Percentiles rank a stretch among this genome's conserved stretches.
These are phyloP conservation scores for Nitzschia sp. DNA, from an alignment of 108 stramenopile genomes.

Conservation along the genomic window DNA sequence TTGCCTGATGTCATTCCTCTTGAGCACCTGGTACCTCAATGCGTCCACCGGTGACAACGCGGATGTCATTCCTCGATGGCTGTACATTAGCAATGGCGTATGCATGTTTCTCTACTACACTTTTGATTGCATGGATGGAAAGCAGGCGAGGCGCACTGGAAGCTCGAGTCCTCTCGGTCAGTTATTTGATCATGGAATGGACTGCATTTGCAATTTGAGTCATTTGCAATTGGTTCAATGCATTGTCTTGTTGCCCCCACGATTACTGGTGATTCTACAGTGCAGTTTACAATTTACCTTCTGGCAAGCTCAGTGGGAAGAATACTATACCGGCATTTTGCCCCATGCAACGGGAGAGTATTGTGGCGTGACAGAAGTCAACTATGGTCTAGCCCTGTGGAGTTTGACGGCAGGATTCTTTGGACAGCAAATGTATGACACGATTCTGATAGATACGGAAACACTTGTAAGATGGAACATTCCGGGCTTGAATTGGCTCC, in stretches of 20 bases:
- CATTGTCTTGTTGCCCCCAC: slow-evolving; percentile 49
- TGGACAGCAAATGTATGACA: slow-evolving; percentile 5
- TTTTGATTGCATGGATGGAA: slow-evolving; percentile 90
- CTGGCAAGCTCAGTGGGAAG: slow-evolving; percentile 96
- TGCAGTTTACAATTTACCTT: slow-evolving; percentile 80
- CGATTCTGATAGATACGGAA: not conserved
- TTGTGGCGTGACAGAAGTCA: slow-evolving; percentile 84
- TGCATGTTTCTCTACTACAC: slow-evolving; percentile 71
- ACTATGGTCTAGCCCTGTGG: slow-evolving; percentile 46
- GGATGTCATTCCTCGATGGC: slow-evolving; percentile 64
- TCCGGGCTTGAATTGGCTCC: not conserved
- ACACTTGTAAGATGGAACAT: slow-evolving; percentile 2
- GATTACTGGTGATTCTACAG: slow-evolving; percentile 59
- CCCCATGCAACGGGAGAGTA: slow-evolving; percentile 71
- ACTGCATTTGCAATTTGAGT: slow-evolving; percentile 84
- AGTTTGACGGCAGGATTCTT: slow-evolving; percentile 4
- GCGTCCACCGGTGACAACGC: slow-evolving; percentile 39
- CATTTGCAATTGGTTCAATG: slow-evolving; percentile 59
- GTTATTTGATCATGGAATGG: slow-evolving; percentile 98
- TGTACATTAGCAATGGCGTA: slow-evolving; percentile 53
- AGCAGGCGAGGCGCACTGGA: slow-evolving; percentile 83
- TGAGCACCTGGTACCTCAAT: slow-evolving; percentile 35
- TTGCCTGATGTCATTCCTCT: slow-evolving; percentile 55
- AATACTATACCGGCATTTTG: slow-evolving; percentile 88
- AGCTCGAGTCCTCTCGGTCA: slow-evolving; percentile 80